phyloP scores from a whole-genome alignment of 257 asterid species.

The Cynanchum wilfordii region DNA sequence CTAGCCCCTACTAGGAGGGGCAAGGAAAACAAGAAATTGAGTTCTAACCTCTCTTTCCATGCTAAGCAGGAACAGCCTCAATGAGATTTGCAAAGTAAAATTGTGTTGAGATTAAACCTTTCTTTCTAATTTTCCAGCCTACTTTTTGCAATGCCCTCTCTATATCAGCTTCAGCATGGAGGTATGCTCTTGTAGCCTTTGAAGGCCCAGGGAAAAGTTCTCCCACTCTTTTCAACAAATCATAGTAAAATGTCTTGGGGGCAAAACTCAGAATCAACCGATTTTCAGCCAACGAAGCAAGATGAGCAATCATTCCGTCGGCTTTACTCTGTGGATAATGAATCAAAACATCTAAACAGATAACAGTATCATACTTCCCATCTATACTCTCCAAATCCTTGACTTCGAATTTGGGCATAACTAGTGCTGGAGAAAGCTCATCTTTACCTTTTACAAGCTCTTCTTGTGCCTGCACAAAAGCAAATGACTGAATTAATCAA shows the following conservation, averaged over 20 bases:
- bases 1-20: constrained; percentile 12
- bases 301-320: constrained; percentile 90
- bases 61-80: constrained; percentile 83
- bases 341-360: constrained; percentile 88
- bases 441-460: constrained; percentile 53
- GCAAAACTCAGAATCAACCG: constrained; percentile 89
- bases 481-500: neutral
- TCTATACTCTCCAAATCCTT: constrained; percentile 81
- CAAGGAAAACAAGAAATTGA: constrained; percentile 18
- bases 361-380: constrained; percentile 80
- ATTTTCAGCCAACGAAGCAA: constrained; percentile 80
- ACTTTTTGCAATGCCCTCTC: constrained; percentile 75
- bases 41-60: constrained; percentile 40
- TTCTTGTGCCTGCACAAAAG: constrained; percentile 53
- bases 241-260: constrained; percentile 80
- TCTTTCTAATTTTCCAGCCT: constrained; percentile 84
- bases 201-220: constrained; percentile 98
- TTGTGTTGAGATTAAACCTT: constrained; percentile 71
- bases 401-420: constrained; percentile 74
- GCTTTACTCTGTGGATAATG: constrained; percentile 96
- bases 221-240: constrained; percentile 75
- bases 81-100: constrained; percentile 76
- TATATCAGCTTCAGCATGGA: constrained; percentile 81
- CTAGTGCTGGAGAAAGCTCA: constrained; percentile 38
- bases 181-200: constrained; percentile 91